These are phyloP conservation scores for Periconia digitata DNA, from an alignment of 2,329 filamentous ascomycete genomes.

Conservation along the genomic window DNA sequence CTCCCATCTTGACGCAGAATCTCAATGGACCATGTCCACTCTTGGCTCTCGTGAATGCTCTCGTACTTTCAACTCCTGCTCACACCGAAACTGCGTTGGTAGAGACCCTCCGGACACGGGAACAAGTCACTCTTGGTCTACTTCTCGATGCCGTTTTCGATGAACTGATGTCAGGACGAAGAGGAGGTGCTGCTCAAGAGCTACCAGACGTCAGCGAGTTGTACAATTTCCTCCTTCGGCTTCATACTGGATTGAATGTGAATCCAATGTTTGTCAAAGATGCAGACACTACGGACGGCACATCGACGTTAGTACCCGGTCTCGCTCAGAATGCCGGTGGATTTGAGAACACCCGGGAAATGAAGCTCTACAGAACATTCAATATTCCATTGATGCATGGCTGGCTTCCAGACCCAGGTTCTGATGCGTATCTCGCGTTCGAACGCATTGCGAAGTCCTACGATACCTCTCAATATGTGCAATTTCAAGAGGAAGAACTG, in stretches of 20 bases:
- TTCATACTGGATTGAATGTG: slow-evolving; percentile 98
- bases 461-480: slow-evolving; percentile 86
- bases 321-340: slow-evolving; percentile 61
- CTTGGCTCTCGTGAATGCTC: slow-evolving; percentile 87
- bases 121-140: slow-evolving; percentile 84
- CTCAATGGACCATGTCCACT: slow-evolving; percentile 92
- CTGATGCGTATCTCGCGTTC: slow-evolving; percentile 70
- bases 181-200: slow-evolving; percentile 63
- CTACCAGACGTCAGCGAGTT: slow-evolving; percentile 87
- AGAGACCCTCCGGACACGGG: slow-evolving; percentile 74
- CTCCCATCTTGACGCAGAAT: slow-evolving; percentile 89
- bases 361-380: slow-evolving; percentile 90
- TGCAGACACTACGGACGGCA: slow-evolving; percentile 39
- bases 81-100: slow-evolving; percentile 70
- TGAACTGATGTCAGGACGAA: slow-evolving; percentile 79
- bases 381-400: slow-evolving; percentile 87
- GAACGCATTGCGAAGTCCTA: slow-evolving; percentile 77
- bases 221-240: slow-evolving; percentile 80
- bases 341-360: slow-evolving; percentile 85
- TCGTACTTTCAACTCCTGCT: slow-evolving; percentile 78
- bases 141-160: slow-evolving; percentile 90
- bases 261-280: slow-evolving; percentile 81
- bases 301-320: slow-evolving; percentile 40
- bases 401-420: slow-evolving; percentile 74
- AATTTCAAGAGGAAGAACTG: slow-evolving; percentile 86